Evolutionary conservation across 2,329 filamentous ascomycete species (phyloP), one percentile per base, ranked within the genome.

Genomic region (Pyricularia sp.): DNA sequence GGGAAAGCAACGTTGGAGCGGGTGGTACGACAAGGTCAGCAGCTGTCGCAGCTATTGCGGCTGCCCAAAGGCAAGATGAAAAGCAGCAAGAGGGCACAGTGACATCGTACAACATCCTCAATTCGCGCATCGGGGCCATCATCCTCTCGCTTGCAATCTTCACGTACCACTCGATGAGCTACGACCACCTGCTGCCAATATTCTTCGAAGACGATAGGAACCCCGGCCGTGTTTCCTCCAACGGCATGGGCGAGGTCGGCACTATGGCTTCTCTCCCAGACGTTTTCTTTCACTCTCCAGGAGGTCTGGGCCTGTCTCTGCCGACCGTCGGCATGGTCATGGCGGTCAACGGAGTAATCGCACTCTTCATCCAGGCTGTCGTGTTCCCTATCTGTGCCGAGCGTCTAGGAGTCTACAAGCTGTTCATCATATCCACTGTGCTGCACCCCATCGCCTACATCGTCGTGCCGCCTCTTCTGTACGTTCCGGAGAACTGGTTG

Each of bases 161-260:
- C 80, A 95, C 93, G 4, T 97, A 97, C 77, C 94, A 97, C 79
- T 93, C 91, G 55, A 97, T 97, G 93, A 93, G 91, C 0, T 97
- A 92, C 79, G 94, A 97, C 75, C 92, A 97, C 76, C 85, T 97
- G 0, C 84, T 97, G 68, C 94, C 94, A 9, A 97, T 97, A 70
- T 97, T 97, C 79, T 88, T 97, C 67, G 93, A 97, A 77, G 93
- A 97, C 74, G 84, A 88, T 59, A 85, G 86, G 33, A 80, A 79
- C 71, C 76, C 79, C 30, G 76, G 81, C 64, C 78, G 81, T 61
- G 76, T 81, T 25, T 28, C 31, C 11, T 25, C n/a, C n/a, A 6
- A 72, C 79, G 28, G 70, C 77, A 61, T 73, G 73, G 1, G 71
- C 73, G 17, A 55, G 25, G 71, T 74, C 30, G 12, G 68, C 58